Conservation (phyloP, 805 yeast species). For the Yamadazyma endophytica region DNA sequence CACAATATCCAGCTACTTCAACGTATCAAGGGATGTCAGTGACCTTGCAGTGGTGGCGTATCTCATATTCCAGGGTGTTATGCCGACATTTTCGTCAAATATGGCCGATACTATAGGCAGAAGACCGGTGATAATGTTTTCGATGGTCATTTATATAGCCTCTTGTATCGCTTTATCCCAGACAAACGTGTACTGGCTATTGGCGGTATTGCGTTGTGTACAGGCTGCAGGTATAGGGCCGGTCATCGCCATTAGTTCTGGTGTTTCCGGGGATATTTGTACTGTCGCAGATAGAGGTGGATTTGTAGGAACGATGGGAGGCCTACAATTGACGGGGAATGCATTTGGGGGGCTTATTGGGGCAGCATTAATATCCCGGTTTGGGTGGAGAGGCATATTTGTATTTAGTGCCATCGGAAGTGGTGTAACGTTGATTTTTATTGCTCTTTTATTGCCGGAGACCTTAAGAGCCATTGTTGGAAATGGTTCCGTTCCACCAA, state of each 20-base stretch:
- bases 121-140: conserved; percentile 57
- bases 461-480: conserved; percentile 72
- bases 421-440: conserved; percentile 33
- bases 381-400: conserved; percentile 70
- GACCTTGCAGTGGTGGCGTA: conserved; percentile 76
- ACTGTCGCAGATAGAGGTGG: conserved; percentile 65
- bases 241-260: conserved; percentile 63
- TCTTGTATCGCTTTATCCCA: conserved; percentile 67
- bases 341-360: conserved; percentile 74
- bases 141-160: conserved; percentile 52
- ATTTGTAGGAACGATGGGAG: conserved; percentile 60
- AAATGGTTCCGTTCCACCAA: conserved; percentile 63
- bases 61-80: conserved; percentile 68
- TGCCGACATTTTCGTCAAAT: conserved; percentile 67
- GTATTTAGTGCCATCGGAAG: conserved; percentile 70
- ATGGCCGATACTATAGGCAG: conserved; percentile 72
- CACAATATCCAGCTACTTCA: conserved; percentile 49
- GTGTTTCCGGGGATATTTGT: conserved; percentile 72
- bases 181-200: conserved; percentile 51
- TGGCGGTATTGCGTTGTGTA: conserved; percentile 66
- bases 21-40: conserved; percentile 51
- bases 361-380: conserved; percentile 37
- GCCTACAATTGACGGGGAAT: conserved; percentile 66
- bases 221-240: conserved; percentile 80
- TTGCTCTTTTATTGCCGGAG: conserved; percentile 54